Conservation (phyloP, 2,329 filamentous ascomycete genomes). For the Bipolaris victoriae region DNA sequence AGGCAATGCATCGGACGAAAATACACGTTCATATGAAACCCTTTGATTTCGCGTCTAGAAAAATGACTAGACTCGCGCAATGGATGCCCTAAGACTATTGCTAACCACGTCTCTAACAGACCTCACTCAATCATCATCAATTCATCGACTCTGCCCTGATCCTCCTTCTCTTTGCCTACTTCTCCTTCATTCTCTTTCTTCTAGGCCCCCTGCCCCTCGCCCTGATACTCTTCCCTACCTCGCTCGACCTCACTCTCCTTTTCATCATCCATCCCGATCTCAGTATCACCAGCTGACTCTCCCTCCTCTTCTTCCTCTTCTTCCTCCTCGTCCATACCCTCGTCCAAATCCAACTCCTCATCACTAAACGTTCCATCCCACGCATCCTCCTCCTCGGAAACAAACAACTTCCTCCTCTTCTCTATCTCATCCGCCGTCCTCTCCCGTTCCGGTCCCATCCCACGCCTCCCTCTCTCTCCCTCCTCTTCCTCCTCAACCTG, state of each 20-base stretch:
- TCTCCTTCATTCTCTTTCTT: not conserved
- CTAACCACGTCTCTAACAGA: too few relatives aligned
- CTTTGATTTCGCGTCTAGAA: too few relatives aligned
- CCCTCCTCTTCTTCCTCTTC: not conserved
- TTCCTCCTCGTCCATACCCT: not conserved
- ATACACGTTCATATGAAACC: too few relatives aligned
- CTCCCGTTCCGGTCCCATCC: not conserved
- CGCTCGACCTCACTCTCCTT: not conserved
- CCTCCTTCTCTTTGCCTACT: not conserved
- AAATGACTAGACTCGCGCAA: too few relatives aligned
- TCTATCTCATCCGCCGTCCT: not conserved
- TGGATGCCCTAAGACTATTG: too few relatives aligned
- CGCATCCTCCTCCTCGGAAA: not conserved
- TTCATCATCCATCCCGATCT: not conserved
- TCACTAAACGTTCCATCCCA: not conserved
- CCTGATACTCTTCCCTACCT: not conserved
- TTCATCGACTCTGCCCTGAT: not conserved
- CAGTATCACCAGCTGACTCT: not conserved
- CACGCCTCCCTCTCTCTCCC: not conserved
- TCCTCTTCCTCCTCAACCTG: not conserved
- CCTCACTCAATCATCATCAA: not conserved
- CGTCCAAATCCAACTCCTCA: not conserved
- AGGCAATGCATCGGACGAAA: too few relatives aligned
- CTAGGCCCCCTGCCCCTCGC: not conserved
- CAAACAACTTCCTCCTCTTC: not conserved